Base-by-base conservation (phyloP, 352 stramenopile species). In the Pelagophyceae sp. region DNA sequence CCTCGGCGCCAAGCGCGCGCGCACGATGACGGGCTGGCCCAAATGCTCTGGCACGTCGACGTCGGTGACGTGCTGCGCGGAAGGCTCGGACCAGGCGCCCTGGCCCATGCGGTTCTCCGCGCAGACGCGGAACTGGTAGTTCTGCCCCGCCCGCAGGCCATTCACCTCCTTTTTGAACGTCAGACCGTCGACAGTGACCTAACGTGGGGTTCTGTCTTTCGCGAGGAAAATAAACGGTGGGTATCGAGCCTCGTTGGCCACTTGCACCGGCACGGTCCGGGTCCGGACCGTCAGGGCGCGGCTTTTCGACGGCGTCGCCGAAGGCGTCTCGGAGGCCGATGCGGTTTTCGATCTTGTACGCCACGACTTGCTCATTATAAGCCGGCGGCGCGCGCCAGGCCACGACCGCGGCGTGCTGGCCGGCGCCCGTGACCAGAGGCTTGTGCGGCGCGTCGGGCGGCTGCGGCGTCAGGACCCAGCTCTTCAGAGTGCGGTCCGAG, bases 81-180 rank as follows among this genome's bases (percentile, higher is more conserved):
- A 65, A 2, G 75, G 65, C 25, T 70, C 75, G 33, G 27, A 72
- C 79, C 79, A 82, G 27, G 35, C 33, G 31, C 79, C 77, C 45
- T 69, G 67, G 38, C 79, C 79, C 74, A 82, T 80, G 50, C 76
- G 64, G 50, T 82, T 82, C 38, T 82, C 70, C n/a, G 79, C 79
- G 60, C 65, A 51, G 27, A 82, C 75, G 31, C 79, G 67, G 63
- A 81, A 82, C 78, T 82, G 76, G 77, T 82, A 82, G 54, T 77
- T 69, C 58, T 77, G 72, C 60, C 79, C 79, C 38, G 79, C 76
- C 50, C 60, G 70, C 0, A 82, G 67, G 25, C 20, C 69, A 33
- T 78, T 63, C 11, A 54, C 11, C 1, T 25, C 29, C 1, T 51
- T 35, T 32, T 65, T 69, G 27, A 51, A 78, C n/a, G 75, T 76